These are phyloP conservation scores for Zygotorulaspora chibaensis DNA, from an alignment of 805 yeast species.

Conservation along the genomic window DNA sequence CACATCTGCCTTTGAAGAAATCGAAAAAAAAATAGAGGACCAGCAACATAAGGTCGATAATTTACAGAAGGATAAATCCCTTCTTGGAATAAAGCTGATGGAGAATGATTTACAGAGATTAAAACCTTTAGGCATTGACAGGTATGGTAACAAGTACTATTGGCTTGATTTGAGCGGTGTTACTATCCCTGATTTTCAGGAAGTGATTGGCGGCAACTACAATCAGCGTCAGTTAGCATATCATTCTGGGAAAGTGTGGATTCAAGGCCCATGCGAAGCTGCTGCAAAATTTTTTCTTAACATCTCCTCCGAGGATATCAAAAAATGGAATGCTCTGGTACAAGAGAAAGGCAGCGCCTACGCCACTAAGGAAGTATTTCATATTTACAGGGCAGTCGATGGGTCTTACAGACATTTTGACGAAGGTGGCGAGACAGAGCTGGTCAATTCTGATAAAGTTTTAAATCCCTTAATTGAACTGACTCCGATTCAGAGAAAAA, in stretches of 20 bases:
- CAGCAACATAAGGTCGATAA: slow-evolving; percentile 35
- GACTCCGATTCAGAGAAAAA: slow-evolving; percentile 49
- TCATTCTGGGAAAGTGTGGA: slow-evolving; percentile 80
- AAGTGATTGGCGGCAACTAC: slow-evolving; percentile 41
- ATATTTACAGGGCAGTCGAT: slow-evolving; percentile 20
- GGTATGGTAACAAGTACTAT: slow-evolving; percentile 86
- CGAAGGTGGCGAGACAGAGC: slow-evolving; percentile 14
- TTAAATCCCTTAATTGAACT: slow-evolving; percentile 15
- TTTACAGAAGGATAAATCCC: slow-evolving; percentile 45
- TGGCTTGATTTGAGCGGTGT: slow-evolving; percentile 90
- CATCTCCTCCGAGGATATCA: slow-evolving; percentile 26
- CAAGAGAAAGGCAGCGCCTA: slow-evolving; percentile 17
- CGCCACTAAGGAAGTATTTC: slow-evolving; percentile 28
- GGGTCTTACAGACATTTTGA: slow-evolving; percentile 18
- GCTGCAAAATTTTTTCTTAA: slow-evolving; percentile 38
- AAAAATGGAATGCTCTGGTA: slow-evolving; percentile 29
- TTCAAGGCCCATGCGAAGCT: slow-evolving; percentile 78
- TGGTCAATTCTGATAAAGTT: slow-evolving; percentile 21
- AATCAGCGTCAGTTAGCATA: slow-evolving; percentile 52
- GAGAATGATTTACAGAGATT: slow-evolving; percentile 77
- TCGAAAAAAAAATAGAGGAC: slow-evolving; percentile 23
- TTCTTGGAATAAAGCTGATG: slow-evolving; percentile 56
- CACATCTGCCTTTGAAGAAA: slow-evolving; percentile 15
- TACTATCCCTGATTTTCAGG: slow-evolving; percentile 42
- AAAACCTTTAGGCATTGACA: slow-evolving; percentile 72